A percentile compares a stretch with the other conserved stretches of the same genome.
These are phyloP conservation scores for Arthroderma sp. DNA, from an alignment of 2,329 filamentous ascomycete genomes.

Conservation along the genomic window DNA sequence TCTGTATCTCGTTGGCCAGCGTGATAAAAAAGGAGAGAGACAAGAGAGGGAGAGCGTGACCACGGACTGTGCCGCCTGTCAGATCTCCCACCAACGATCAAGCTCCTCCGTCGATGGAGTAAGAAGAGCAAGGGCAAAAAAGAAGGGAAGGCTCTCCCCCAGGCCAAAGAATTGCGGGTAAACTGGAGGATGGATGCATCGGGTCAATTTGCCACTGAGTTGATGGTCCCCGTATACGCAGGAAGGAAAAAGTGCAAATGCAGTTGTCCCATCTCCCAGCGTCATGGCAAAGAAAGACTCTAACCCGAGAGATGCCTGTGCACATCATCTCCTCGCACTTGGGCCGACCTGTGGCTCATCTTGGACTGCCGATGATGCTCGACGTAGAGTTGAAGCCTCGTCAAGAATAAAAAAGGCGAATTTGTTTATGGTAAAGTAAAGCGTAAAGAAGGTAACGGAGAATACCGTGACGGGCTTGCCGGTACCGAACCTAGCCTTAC, in stretches of 20 bases:
- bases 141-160: neutral
- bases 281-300: neutral
- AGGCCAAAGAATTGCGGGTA: neutral
- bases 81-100: neutral
- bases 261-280: neutral
- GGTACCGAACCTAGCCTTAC: neutral
- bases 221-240: neutral
- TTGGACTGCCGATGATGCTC: too few relatives aligned
- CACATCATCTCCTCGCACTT: neutral
- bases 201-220: neutral
- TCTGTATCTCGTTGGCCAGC: neutral
- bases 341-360: too few relatives aligned
- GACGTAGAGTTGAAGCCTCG: too few relatives aligned
- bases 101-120: neutral
- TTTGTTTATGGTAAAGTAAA: too few relatives aligned
- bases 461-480: neutral
- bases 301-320: neutral
- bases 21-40: neutral
- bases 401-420: too few relatives aligned
- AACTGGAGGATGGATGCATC: neutral
- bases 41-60: neutral
- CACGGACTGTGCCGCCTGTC: constrained; percentile 1
- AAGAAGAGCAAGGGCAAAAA: neutral
- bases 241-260: neutral
- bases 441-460: neutral